phyloP scores from a whole-genome alignment of 495 filamentous ascomycete genomes.

The Daldinia decipiens region DNA sequence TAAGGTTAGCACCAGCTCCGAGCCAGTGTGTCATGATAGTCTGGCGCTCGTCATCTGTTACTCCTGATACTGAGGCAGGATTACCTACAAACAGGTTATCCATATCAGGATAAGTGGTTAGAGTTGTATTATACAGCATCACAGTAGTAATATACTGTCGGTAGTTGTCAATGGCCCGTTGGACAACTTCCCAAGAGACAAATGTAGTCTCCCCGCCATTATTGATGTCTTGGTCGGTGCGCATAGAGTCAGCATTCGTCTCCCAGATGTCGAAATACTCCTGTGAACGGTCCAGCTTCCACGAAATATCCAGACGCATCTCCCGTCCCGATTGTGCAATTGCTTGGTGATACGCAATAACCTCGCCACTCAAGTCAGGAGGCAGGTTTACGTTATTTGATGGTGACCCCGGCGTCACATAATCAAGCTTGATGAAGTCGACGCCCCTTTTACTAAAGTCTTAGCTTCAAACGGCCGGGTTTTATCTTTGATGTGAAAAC shows the following conservation, averaged over 20 bases:
- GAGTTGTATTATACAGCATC: constrained; percentile 32
- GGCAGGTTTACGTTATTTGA: constrained; percentile 40
- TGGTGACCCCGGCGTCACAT: constrained; percentile 45
- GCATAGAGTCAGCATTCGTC: constrained; percentile 44
- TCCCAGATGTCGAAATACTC: constrained; percentile 43
- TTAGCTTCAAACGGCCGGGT: neutral
- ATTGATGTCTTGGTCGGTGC: constrained; percentile 47
- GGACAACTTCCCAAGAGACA: constrained; percentile 42
- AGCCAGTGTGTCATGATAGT: constrained; percentile 50
- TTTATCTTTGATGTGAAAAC: neutral
- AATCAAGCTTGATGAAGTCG: constrained; percentile 49
- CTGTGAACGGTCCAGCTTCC: constrained; percentile 47
- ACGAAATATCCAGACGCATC: constrained; percentile 49
- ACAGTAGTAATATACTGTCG: constrained; percentile 45
- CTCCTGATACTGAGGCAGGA: constrained; percentile 40
- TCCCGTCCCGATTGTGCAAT: constrained; percentile 42
- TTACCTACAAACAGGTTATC: constrained; percentile 48
- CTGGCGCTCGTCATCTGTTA: constrained; percentile 42
- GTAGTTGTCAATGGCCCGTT: constrained; percentile 49
- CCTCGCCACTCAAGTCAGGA: constrained; percentile 36
- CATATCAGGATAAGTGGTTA: constrained; percentile 49
- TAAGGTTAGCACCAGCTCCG: constrained; percentile 48
- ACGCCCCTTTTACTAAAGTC: constrained; percentile 33
- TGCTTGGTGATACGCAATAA: constrained; percentile 43
- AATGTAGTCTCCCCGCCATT: constrained; percentile 43